Conservation (phyloP, 2,329 filamentous ascomycete species). For the Fusarium verticillioides region DNA sequence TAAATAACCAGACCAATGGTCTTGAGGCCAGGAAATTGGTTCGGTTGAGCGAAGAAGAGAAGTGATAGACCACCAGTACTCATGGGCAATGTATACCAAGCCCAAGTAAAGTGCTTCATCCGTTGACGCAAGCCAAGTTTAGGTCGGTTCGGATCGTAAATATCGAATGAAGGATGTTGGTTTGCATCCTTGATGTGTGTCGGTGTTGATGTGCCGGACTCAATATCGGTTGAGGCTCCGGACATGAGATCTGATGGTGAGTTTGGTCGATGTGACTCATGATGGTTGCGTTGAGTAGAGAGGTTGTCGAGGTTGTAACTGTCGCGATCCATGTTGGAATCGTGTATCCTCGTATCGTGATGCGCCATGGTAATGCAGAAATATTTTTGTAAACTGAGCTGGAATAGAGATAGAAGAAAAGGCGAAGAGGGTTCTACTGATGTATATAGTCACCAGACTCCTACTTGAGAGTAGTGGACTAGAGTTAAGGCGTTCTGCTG, state of each 20-base stretch:
- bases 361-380: neutral
- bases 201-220: constrained; percentile 18
- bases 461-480: neutral
- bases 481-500: neutral
- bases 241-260: neutral
- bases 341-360: neutral
- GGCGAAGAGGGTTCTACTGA: neutral
- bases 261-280: neutral
- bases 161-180: constrained; percentile 10
- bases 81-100: constrained; percentile 82
- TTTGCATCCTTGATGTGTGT: neutral
- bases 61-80: constrained; percentile 76
- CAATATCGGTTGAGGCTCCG: constrained; percentile 10
- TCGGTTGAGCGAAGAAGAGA: constrained; percentile 71
- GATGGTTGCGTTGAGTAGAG: neutral
- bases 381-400: neutral
- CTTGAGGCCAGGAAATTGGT: constrained; percentile 70
- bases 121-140: constrained; percentile 56
- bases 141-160: constrained; percentile 35
- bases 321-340: neutral
- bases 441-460: neutral
- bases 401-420: neutral
- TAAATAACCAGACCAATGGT: constrained; percentile 75
- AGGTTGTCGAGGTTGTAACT: constrained; percentile 17
- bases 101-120: constrained; percentile 72